Evolutionary conservation across 495 filamentous ascomycete genomes (phyloP), one percentile per base, ranked within the genome.

Genomic region (Hyaloscypha finlandica): DNA sequence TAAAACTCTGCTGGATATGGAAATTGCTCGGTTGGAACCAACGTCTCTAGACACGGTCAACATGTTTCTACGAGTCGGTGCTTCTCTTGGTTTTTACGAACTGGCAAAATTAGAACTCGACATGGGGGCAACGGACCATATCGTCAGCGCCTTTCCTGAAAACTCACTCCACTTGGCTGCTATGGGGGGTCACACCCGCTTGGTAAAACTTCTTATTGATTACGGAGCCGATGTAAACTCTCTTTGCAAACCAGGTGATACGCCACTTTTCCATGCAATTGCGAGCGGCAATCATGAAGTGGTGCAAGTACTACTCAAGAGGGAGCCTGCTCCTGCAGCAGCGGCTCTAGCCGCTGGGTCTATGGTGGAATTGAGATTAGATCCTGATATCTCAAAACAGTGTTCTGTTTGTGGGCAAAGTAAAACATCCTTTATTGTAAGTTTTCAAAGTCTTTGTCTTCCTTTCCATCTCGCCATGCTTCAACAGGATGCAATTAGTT

Each of bases 1-100:
- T 11, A 59, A 59, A 33, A 59, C 22, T 59, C 30, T 59, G 35
- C 35, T 59, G 56, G 56, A 35, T 8, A 59, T 59, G 30, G 56
- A 59, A 59, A 20, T 59, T 59, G 30, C 25, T 59, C 56, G 56
- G 56, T 19, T 59, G 56, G 14, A 31, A 59, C 25, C 30, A 30
- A 8, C n/a, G 4, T 19, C 56, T 31, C 22, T 30, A 20, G 56
- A 33, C 30, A 59, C 56, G 3, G 19, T 59, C 56, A 59, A 59
- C 37, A 30, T 59, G 56, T 12, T 35, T 16, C 56, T 59, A 59
- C 5, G 30, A 59, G 16, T 59, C 16, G 56, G 56, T 33, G 56
- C 56, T n/a, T 59, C 56, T 59, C 19, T 31, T 59, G 56, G 56
- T n/a, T 59, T 59, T 9, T 35, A 59, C 30, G 56, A 59, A 59